Evolutionary conservation across 306 rosid species (phyloP).

Genomic region (Parietaria judaica): DNA sequence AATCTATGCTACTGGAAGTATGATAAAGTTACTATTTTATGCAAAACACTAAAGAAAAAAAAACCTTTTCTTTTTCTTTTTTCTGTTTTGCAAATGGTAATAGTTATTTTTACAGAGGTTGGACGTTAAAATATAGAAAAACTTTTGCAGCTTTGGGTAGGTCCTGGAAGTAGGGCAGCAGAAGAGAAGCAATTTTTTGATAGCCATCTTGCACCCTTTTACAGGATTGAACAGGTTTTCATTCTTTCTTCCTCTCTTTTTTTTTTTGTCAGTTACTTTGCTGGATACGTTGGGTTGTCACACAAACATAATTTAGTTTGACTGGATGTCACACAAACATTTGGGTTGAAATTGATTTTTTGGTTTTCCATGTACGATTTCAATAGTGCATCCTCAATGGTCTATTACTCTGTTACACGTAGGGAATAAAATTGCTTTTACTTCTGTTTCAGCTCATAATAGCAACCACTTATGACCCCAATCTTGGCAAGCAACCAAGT

Average conservation of each 20-base stretch:
- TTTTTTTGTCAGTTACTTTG: background rate
- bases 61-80: background rate
- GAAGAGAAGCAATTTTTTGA: slow-evolving; percentile 84
- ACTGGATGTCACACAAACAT: background rate
- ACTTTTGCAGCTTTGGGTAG: slow-evolving; percentile 82
- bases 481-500: slow-evolving; percentile 53
- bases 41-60: background rate
- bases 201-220: slow-evolving; percentile 89
- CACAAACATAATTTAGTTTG: too few relatives aligned
- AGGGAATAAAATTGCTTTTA: slow-evolving; percentile 13
- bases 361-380: too few relatives aligned
- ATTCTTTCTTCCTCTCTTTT: background rate
- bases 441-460: slow-evolving; percentile 56
- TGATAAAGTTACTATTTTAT: background rate
- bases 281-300: background rate
- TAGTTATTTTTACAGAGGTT: slow-evolving; percentile 5
- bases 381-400: background rate
- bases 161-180: slow-evolving; percentile 89
- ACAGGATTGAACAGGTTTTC: slow-evolving; percentile 87
- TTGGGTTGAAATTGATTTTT: background rate
- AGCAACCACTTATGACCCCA: slow-evolving; percentile 59
- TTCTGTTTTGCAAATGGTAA: slow-evolving; percentile 8
- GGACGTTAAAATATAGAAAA: slow-evolving; percentile 17
- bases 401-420: background rate
- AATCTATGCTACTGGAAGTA: background rate